Evolutionary conservation across 2,329 filamentous ascomycete genomes (phyloP), one percentile per base, ranked within the genome.

Genomic region (Fusarium sp.): DNA sequence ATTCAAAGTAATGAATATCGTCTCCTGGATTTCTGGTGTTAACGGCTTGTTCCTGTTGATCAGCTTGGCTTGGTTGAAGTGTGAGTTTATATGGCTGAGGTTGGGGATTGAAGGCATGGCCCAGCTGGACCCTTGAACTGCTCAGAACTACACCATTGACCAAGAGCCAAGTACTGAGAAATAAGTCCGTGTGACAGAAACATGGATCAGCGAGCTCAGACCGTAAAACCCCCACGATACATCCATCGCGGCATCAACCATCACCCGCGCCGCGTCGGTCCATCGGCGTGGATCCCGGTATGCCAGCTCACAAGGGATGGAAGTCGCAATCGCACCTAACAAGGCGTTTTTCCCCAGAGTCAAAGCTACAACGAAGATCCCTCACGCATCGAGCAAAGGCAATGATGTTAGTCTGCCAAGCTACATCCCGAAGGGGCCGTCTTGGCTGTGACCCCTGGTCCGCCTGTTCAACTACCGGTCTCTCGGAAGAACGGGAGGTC

Each of bases 261-360:
- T n/a, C 27, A 10, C 12, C 56, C 43, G 22, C 37, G 17, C 27
- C 27, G 32, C 58, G 54, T 73, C 69, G 71, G 68, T 69, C 58
- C 71, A 43, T 73, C 71, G 71, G 68, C 69, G 71, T 69, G 65
- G 66, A 69, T 50, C 63, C 60, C 35, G 6, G 50, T n/a, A 50
- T 50, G 63, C 15, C 45, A 33, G 56, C 37, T 62, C 61, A 6
- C 35, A 40, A 57, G 37, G 63, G 56, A 59, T 72, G 35, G 52
- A 63, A 70, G 64, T 75, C 72, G 72, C 72, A 64, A 73, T 73
- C 63, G 57, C 50, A 43, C 37, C 73, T 73, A 75, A 75, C 70
- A 75, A 75, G 45, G 40, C 65, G 70, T 71, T 61, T 71, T 32
- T 56, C 32, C 40, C 35, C 20, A 58, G 33, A 9, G 4, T 58